Conservation (phyloP, 2,329 filamentous ascomycete species). For the Mycogone perniciosa region DNA sequence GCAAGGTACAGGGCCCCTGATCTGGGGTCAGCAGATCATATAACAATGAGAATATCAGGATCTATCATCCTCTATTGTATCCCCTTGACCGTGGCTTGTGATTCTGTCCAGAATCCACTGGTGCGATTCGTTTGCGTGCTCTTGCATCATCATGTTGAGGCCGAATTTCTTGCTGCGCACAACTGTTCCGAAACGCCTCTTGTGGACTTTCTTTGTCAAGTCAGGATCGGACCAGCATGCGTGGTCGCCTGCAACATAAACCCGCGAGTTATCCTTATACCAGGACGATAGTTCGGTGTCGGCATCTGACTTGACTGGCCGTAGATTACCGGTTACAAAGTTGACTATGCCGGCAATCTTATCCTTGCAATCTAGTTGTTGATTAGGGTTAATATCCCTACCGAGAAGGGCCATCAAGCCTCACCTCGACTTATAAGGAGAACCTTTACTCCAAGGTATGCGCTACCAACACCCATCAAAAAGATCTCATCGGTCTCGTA, state of each 20-base stretch:
- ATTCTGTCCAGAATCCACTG: slow-evolving; percentile 44
- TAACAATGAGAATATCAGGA: background rate
- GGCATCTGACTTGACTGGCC: slow-evolving; percentile 71
- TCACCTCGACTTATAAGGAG: slow-evolving; percentile 71
- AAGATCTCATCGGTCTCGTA: slow-evolving; percentile 68
- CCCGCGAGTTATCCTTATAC: slow-evolving; percentile 76
- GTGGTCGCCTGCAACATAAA: slow-evolving; percentile 72
- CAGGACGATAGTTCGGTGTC: slow-evolving; percentile 68
- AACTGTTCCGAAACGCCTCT: slow-evolving; percentile 55
- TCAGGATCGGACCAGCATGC: slow-evolving; percentile 65
- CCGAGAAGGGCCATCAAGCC: background rate
- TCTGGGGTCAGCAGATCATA: no score
- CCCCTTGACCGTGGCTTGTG: slow-evolving; percentile 28
- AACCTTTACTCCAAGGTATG: slow-evolving; percentile 76
- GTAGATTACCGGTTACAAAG: slow-evolving; percentile 72
- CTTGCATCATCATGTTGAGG: slow-evolving; percentile 51
- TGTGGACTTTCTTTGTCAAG: slow-evolving; percentile 51
- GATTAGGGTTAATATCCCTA: slow-evolving; percentile 13
- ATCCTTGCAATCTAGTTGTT: slow-evolving; percentile 51
- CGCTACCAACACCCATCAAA: slow-evolving; percentile 82
- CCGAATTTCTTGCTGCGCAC: slow-evolving; percentile 43
- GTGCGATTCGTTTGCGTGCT: slow-evolving; percentile 45
- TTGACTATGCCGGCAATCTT: slow-evolving; percentile 68
- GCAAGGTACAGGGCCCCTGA: no score
- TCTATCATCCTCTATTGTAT: slow-evolving; percentile 45